phyloP scores from a whole-genome alignment of 495 filamentous ascomycete species.

The Podospora australis region DNA sequence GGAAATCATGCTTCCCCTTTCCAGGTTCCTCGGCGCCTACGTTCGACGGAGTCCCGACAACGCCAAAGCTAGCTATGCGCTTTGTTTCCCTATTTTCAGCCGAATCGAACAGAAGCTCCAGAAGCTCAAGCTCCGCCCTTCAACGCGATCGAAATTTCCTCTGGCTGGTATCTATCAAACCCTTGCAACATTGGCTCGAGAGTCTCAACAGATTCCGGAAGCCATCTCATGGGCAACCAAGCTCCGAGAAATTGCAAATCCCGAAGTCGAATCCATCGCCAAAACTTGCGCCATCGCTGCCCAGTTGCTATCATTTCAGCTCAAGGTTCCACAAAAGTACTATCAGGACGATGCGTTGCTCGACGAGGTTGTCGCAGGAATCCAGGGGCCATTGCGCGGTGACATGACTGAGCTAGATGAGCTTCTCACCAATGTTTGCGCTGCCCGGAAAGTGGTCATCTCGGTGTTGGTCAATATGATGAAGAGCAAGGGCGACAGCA shows the following conservation, averaged over 20 bases:
- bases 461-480: conserved; percentile 35
- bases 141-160: conserved; percentile 25
- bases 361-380: conserved; percentile 43
- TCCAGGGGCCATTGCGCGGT: conserved; percentile 56
- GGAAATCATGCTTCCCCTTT: conserved; percentile 64
- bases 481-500: conserved; percentile 5
- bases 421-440: conserved; percentile 56
- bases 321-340: conserved; percentile 29
- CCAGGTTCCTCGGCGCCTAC: conserved; percentile 58
- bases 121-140: conserved; percentile 12
- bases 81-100: conserved; percentile 17
- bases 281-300: conserved; percentile 38
- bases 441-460: conserved; percentile 54
- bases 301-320: conserved; percentile 38
- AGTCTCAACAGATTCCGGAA: conserved; percentile 36
- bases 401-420: conserved; percentile 62
- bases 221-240: conserved; percentile 45
- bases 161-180: conserved; percentile 35
- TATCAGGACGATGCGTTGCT: conserved; percentile 33
- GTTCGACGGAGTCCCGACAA: conserved; percentile 45
- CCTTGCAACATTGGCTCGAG: conserved; percentile 36
- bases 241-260: conserved; percentile 25
- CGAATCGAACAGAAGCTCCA: conserved; percentile 24
- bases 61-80: conserved; percentile 36
- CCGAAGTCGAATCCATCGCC: conserved; percentile 36